phyloP scores from a whole-genome alignment of 2,329 filamentous ascomycete species.

The Clonostachys solani region DNA sequence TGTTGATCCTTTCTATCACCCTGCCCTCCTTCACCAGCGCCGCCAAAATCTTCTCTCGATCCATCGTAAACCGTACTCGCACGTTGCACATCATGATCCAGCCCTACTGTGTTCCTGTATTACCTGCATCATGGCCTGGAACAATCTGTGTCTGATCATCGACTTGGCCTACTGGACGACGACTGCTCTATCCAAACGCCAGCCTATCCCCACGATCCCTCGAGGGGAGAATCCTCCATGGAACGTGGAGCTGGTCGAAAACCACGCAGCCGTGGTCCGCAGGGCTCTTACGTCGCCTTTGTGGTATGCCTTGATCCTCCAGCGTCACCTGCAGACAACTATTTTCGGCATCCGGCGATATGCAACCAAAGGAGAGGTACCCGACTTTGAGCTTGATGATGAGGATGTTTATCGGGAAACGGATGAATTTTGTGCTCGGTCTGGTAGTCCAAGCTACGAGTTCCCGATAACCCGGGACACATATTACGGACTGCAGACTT shows the following conservation, averaged over 20 bases:
- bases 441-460: not conserved
- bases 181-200: not conserved
- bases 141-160: not conserved
- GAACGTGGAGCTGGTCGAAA: not conserved
- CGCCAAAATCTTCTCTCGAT: not conserved
- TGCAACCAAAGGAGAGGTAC: not conserved
- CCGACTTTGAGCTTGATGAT: not conserved
- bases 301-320: not conserved
- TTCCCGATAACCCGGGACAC: not conserved
- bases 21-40: not conserved
- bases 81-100: slow-evolving; percentile 1
- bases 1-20: not conserved
- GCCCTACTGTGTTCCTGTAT: slow-evolving; percentile 1
- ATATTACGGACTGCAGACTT: not conserved
- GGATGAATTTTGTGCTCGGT: not conserved
- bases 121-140: not conserved
- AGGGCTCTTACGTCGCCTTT: not conserved
- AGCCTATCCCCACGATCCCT: not conserved
- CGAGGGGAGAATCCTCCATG: not conserved
- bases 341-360: not conserved
- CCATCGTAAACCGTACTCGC: not conserved
- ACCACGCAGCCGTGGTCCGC: not conserved
- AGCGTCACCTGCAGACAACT: not conserved
- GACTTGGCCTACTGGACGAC: not conserved
- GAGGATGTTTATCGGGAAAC: not conserved